phyloP scores from a whole-genome alignment of 768 basidiomycete species.

The Rhizopogon vinicolor region DNA sequence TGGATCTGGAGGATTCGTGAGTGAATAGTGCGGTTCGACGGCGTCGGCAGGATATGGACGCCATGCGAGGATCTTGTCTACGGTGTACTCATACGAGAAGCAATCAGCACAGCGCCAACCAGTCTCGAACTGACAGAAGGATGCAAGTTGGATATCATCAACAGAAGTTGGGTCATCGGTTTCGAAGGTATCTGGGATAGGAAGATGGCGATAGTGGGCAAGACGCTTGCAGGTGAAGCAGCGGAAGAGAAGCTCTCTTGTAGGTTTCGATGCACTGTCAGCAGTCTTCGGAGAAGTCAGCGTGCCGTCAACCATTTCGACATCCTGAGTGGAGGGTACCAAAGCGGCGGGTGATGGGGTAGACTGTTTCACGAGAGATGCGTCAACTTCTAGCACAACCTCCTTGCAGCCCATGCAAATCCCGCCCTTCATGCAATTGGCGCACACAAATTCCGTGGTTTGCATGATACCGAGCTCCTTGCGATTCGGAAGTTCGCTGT shows the following conservation, averaged over 20 bases:
- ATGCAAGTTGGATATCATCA: slow-evolving; percentile 41
- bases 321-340: slow-evolving; percentile 14
- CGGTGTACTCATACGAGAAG: slow-evolving; percentile 55
- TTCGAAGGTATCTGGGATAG: slow-evolving; percentile 35
- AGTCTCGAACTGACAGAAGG: slow-evolving; percentile 51
- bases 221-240: slow-evolving; percentile 81
- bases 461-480: slow-evolving; percentile 43
- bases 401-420: slow-evolving; percentile 75
- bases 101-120: slow-evolving; percentile 79
- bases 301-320: slow-evolving; percentile 32
- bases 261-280: slow-evolving; percentile 13
- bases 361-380: slow-evolving; percentile 15
- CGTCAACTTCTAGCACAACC: slow-evolving; percentile 46
- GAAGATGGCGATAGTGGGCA: slow-evolving; percentile 77
- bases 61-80: slow-evolving; percentile 93
- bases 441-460: slow-evolving; percentile 78
- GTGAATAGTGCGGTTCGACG: slow-evolving; percentile 41
- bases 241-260: slow-evolving; percentile 62
- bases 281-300: slow-evolving; percentile 6
- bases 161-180: slow-evolving; percentile 24
- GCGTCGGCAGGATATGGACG: slow-evolving; percentile 71
- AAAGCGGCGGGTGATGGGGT: slow-evolving; percentile 2
- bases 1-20: slow-evolving; percentile 40
- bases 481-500: slow-evolving; percentile 39
- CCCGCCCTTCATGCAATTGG: slow-evolving; percentile 69